phyloP scores from a whole-genome alignment of 1,139 yeast genomes.

The Pichia sp. region DNA sequence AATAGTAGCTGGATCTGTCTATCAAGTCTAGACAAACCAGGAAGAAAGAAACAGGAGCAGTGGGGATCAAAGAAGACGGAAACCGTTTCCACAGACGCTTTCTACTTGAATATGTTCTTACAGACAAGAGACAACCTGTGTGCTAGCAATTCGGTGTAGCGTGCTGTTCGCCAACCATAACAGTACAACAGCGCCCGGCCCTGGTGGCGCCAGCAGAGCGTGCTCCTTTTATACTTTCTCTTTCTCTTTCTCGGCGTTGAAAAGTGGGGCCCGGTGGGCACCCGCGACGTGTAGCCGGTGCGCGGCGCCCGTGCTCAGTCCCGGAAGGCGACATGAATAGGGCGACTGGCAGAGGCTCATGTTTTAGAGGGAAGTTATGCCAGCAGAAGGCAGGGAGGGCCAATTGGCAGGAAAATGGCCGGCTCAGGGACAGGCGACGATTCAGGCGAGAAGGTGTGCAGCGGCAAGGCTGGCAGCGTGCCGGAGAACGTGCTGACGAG shows the following conservation, averaged over 20 bases:
- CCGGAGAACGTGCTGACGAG: background rate
- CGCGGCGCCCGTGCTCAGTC: no score
- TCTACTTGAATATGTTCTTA: background rate
- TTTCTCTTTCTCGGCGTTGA: no score
- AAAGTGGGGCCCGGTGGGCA: no score
- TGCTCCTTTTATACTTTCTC: no score
- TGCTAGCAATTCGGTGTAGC: background rate
- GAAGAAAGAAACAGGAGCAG: background rate
- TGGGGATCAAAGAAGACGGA: background rate
- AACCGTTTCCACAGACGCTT: background rate
- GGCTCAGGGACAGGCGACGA: background rate
- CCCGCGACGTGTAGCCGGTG: no score
- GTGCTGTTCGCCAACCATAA: no score
- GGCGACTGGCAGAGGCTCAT: no score
- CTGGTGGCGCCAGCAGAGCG: no score
- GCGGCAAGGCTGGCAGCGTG: background rate
- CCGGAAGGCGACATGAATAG: no score
- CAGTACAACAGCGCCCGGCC: background rate
- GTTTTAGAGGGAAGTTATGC: no score
- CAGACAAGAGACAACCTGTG: background rate
- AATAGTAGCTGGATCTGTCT: background rate
- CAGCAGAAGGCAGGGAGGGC: no score
- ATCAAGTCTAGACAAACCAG: background rate
- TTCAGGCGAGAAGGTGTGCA: conserved; percentile 1
- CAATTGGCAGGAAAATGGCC: no score